Base-by-base conservation (phyloP, 306 rosid genomes). In the Macrotyloma uniflorum region DNA sequence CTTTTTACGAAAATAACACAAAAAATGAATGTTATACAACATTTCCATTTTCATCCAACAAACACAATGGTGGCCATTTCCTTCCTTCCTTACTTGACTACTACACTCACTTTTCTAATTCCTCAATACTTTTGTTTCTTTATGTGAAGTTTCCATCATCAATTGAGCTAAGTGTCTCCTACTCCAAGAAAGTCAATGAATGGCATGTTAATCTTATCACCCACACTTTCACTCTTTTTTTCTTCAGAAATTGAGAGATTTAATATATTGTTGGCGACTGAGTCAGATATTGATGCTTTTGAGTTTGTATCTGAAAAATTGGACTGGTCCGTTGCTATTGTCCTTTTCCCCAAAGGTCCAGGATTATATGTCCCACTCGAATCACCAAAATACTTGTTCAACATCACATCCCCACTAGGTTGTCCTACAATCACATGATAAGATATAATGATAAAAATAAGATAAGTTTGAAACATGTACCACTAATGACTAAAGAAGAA, bases 131-230 rank as follows among this genome's bases (percentile, higher is more conserved):
- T 70, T 64, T 68, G 67, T 53, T 67, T 70, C 42, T 30, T 67
- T 62, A 53, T 16, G 76, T 19, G 75, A 74, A 58, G 67, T 36
- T 67, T 49, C 28, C 3, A 36, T 51, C 82, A 55, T 57, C 65
- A 63, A 57, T 20, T 61, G 7, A 26, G 57, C 80, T 78, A 88
- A 24, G 57, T 8, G 76, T 88, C 91, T 80, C 98, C 97, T 6
- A 93, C 91, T 74, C 97, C 98, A 79, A 93, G 98, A 77, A 93
- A 93, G 87, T 93, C 98, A 82, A 93, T 91, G 91, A 88, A 93
- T 71, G 82, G 47, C 84, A 83, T 61, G 46, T 75, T 82, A 15
- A 83, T 62, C 47, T 76, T 74, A 33, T 30, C 67, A 32, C 72
- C 85, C 30, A 67, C 59, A 19, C 74, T 84, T 61, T 42, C 87